phyloP scores from a whole-genome alignment of 306 rosid species.

The Dalbergia cochinchinensis region DNA sequence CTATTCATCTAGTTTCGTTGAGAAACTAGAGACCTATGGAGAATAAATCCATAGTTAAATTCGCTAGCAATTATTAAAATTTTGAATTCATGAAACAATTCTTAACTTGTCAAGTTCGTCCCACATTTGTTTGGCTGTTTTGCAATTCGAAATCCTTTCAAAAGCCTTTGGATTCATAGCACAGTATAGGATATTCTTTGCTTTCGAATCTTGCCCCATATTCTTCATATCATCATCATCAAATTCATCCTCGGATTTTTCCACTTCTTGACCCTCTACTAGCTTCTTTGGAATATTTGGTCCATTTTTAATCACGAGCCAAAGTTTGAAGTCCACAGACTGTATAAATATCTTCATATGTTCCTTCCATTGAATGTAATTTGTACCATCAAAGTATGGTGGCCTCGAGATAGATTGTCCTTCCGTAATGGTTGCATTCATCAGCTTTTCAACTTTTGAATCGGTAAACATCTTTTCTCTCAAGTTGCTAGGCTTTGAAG shows the following conservation, averaged over 20 bases:
- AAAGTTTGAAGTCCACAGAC: constrained; percentile 30
- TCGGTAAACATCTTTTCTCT: not conserved
- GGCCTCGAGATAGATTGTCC: constrained; percentile 15
- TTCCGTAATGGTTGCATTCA: not conserved
- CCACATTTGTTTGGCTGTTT: constrained; percentile 22
- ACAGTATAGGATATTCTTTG: constrained; percentile 26
- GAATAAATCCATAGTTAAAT: no score
- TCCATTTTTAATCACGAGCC: constrained; percentile 43
- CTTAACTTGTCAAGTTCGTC: no score
- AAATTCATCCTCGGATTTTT: constrained; percentile 33
- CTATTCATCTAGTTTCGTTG: no score
- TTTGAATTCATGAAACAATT: not conserved
- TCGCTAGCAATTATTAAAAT: no score
- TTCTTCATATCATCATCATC: constrained; percentile 20
- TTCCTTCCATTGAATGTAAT: constrained; percentile 12
- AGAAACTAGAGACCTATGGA: no score
- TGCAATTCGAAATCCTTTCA: not conserved
- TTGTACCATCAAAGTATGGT: constrained; percentile 26
- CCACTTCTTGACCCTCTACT: not conserved
- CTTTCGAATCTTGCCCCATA: constrained; percentile 19
- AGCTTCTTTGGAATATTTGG: not conserved
- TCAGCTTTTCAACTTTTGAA: not conserved
- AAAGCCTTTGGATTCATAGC: not conserved
- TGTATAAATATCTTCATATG: not conserved
- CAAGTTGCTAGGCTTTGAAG: not conserved